These are phyloP conservation scores for Trichoderma virens DNA, from an alignment of 495 filamentous ascomycete species.

Conservation along the genomic window DNA sequence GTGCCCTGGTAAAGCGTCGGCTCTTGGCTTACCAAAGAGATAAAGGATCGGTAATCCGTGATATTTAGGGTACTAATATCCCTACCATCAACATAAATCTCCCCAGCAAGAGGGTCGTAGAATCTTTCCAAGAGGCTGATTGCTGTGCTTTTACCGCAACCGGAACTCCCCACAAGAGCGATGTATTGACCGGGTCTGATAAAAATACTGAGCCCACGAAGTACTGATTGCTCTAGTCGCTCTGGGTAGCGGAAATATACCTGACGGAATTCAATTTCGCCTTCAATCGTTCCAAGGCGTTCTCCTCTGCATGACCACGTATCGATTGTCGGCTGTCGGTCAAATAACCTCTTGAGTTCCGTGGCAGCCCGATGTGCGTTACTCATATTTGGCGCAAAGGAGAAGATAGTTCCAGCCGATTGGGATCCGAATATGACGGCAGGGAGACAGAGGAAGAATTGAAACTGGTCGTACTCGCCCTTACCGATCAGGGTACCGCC, in stretches of 20 bases:
- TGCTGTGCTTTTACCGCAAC: conserved; percentile 78
- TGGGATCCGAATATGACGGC: conserved; percentile 1
- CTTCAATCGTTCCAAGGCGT: too few relatives aligned
- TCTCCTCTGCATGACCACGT: too few relatives aligned
- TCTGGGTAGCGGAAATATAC: neutral
- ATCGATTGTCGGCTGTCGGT: too few relatives aligned
- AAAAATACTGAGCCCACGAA: too few relatives aligned
- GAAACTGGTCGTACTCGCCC: conserved; percentile 9
- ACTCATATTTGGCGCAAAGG: neutral
- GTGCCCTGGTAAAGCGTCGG: conserved; percentile 5
- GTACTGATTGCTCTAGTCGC: too few relatives aligned
- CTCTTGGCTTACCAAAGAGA: conserved; percentile 9
- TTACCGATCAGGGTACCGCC: conserved; percentile 11
- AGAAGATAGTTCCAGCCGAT: neutral
- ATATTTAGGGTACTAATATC: neutral
- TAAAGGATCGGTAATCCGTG: neutral
- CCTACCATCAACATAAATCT: conserved; percentile 44
- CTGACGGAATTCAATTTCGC: neutral
- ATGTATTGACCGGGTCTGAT: conserved; percentile 41
- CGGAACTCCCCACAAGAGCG: conserved; percentile 72
- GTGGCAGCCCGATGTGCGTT: too few relatives aligned
- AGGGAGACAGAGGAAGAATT: conserved; percentile 7
- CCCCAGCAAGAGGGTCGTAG: conserved; percentile 71
- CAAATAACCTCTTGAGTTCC: too few relatives aligned
- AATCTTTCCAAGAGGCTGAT: conserved; percentile 77